Percentiles rank a stretch among this genome's conserved stretches.
Evolutionary conservation across 371 early-diverging fungal species (phyloP).

Genomic region (Apophysomyces variabilis): DNA sequence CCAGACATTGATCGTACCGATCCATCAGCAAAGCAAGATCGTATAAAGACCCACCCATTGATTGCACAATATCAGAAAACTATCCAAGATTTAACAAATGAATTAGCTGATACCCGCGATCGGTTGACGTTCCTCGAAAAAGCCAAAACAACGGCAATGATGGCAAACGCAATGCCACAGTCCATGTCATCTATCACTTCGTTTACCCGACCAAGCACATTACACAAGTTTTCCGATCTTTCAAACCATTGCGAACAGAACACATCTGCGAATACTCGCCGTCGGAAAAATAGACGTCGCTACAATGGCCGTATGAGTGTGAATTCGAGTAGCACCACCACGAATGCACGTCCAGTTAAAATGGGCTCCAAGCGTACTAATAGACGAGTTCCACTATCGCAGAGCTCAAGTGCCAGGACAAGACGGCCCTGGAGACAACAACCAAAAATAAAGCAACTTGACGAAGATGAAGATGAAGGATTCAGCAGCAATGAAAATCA

Average conservation of each 20-base stretch:
- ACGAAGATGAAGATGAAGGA: constrained; percentile 12
- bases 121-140: constrained; percentile 30
- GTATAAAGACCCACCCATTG: constrained; percentile 39
- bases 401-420: constrained; percentile 26
- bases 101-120: constrained; percentile 39
- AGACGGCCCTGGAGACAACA: constrained; percentile 2
- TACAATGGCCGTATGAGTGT: constrained; percentile 5
- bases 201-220: not conserved
- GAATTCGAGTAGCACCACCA: constrained; percentile 9
- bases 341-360: constrained; percentile 11
- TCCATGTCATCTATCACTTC: constrained; percentile 2
- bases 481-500: not conserved
- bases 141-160: constrained; percentile 18
- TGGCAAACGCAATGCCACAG: constrained; percentile 14
- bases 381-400: constrained; percentile 26
- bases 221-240: constrained; percentile 9
- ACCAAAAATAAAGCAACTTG: constrained; percentile 1
- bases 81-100: constrained; percentile 48
- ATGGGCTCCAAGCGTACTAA: constrained; percentile 14
- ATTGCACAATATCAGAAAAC: constrained; percentile 54
- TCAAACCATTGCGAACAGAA: not conserved
- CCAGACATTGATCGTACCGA: not conserved
- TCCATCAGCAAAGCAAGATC: not conserved
- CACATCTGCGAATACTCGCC: not conserved
- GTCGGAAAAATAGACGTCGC: constrained; percentile 5